Evolutionary conservation across 352 stramenopile genomes (phyloP).

Genomic region (Globisporangium parvum): DNA sequence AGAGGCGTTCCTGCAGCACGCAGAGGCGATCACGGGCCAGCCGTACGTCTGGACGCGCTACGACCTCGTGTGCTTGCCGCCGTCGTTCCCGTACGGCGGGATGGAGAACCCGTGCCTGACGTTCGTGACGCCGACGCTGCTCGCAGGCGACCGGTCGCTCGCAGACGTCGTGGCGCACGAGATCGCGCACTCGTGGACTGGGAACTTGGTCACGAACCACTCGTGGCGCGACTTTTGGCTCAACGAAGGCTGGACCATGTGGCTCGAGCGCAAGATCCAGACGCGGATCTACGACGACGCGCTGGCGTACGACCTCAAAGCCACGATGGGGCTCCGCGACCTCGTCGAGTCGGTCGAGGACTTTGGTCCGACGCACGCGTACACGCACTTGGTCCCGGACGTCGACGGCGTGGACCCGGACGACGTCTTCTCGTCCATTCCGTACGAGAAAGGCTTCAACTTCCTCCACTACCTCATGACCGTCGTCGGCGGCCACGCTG

Average conservation of each 20-base stretch:
- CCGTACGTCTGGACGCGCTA: constrained; percentile 96
- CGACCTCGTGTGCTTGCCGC: constrained; percentile 96
- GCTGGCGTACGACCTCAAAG: constrained; percentile 45
- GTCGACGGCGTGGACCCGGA: constrained; percentile 91
- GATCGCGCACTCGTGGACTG: constrained; percentile 95
- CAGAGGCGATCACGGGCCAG: constrained; percentile 89
- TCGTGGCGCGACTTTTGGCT: constrained; percentile 97
- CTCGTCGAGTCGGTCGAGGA: constrained; percentile 35
- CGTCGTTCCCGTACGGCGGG: constrained; percentile 87
- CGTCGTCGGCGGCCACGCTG: constrained; percentile 30
- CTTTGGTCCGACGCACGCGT: constrained; percentile 61
- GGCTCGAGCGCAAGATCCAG: constrained; percentile 97
- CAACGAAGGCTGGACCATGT: constrained; percentile 98
- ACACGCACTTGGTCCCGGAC: constrained; percentile 87
- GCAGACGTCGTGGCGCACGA: constrained; percentile 97
- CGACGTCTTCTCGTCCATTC: constrained; percentile 93
- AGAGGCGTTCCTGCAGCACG: constrained; percentile 89
- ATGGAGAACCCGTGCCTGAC: constrained; percentile 89
- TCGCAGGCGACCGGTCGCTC: constrained; percentile 92
- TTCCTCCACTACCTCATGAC: constrained; percentile 79
- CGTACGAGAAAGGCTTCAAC: constrained; percentile 94
- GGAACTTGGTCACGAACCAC: constrained; percentile 96
- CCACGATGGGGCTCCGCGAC: constrained; percentile 35
- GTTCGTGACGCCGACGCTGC: constrained; percentile 95
- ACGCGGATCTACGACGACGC: constrained; percentile 40